Percentiles rank a stretch among this genome's conserved stretches.
phyloP scores from a whole-genome alignment of 345 rosid genomes.

The Dipteronia sinensis region DNA sequence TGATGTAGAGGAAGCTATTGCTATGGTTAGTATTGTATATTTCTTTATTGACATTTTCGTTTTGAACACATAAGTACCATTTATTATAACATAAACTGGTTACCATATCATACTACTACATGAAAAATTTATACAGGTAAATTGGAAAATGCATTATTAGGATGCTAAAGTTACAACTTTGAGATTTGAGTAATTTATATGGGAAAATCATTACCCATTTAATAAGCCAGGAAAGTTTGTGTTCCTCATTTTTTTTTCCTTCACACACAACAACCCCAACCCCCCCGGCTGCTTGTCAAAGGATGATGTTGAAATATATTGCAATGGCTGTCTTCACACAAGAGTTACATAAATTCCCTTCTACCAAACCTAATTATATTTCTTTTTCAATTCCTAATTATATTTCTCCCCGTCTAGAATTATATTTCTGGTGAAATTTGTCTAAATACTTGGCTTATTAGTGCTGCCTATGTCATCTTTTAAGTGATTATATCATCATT shows the following conservation, averaged over 20 bases:
- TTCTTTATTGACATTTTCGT: slow-evolving; percentile 3
- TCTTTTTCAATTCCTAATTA: neutral
- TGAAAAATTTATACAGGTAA: neutral
- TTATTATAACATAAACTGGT: neutral
- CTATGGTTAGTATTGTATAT: slow-evolving; percentile 62
- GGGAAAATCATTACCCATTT: neutral
- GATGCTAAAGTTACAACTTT: neutral
- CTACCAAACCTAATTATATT: neutral
- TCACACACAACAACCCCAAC: too few relatives aligned
- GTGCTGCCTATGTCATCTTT: neutral
- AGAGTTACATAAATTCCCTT: neutral
- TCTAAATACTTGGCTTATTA: slow-evolving; percentile 13
- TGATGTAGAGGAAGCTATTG: slow-evolving; percentile 91
- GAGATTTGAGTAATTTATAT: neutral
- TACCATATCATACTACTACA: neutral
- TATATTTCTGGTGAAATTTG: slow-evolving; percentile 4
- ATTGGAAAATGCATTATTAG: neutral
- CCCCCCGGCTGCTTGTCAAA: too few relatives aligned
- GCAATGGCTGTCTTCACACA: neutral
- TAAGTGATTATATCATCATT: slow-evolving; percentile 23
- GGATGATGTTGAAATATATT: neutral
- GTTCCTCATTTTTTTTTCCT: neutral
- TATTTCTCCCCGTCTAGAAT: neutral
- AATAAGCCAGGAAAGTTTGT: neutral
- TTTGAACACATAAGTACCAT: slow-evolving; percentile 1